Evolutionary conservation across 1,139 yeast genomes (phyloP).

Genomic region (Wickerhamomyces sp.): DNA sequence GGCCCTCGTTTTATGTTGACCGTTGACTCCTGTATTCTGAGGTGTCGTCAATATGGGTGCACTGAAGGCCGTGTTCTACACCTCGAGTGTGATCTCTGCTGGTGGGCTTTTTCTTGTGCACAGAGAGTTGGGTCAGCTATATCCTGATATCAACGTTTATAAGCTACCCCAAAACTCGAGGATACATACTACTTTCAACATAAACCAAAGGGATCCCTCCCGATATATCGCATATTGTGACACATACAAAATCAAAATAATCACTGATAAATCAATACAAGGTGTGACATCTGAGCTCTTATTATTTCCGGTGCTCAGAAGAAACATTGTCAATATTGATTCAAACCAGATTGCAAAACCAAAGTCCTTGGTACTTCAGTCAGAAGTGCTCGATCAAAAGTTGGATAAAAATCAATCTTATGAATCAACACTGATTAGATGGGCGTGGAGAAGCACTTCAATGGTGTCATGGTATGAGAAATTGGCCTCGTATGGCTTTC

Average conservation of each 20-base stretch:
- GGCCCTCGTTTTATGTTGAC: too few species aligned
- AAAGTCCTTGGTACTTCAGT: not conserved
- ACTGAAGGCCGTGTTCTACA: conserved; percentile 3
- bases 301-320: not conserved
- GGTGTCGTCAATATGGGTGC: conserved; percentile 2
- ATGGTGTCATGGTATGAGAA: conserved; percentile 12
- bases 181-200: conserved; percentile 6
- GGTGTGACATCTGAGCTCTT: not conserved
- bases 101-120: conserved; percentile 17
- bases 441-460: conserved; percentile 5
- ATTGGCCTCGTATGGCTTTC: conserved; percentile 18
- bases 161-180: conserved; percentile 14
- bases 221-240: conserved; percentile 17
- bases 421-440: conserved; percentile 7
- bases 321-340: not conserved
- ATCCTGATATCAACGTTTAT: conserved; percentile 15
- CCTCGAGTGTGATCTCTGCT: conserved; percentile 3
- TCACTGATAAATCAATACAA: not conserved
- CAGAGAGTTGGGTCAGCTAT: conserved; percentile 9
- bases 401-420: not conserved
- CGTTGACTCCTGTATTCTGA: too few species aligned
- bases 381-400: not conserved
- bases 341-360: not conserved
- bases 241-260: conserved; percentile 13
- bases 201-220: conserved; percentile 1